Evolutionary conservation across 1,139 yeast genomes (phyloP).

Genomic region (Yamadazyma friedrichii): DNA sequence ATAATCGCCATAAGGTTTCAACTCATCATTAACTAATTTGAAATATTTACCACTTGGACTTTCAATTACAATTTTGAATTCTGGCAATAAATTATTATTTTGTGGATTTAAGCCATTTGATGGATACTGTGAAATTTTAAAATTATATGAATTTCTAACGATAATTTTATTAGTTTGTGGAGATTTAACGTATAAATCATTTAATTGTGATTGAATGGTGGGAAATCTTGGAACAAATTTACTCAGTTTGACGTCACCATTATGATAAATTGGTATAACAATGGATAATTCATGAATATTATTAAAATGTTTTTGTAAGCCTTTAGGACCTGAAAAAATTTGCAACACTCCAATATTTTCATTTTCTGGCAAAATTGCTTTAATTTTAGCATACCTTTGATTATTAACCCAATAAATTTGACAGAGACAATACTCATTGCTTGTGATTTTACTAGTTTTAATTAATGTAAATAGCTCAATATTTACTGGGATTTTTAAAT

Average conservation of each 20-base stretch:
- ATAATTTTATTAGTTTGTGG: constrained; percentile 75
- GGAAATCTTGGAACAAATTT: constrained; percentile 73
- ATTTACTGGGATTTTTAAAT: constrained; percentile 65
- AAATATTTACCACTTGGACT: constrained; percentile 81
- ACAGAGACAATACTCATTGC: constrained; percentile 60
- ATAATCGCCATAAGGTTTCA: constrained; percentile 54
- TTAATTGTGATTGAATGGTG: constrained; percentile 62
- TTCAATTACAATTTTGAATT: constrained; percentile 65
- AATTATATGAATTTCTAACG: constrained; percentile 58
- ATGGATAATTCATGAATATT: constrained; percentile 70
- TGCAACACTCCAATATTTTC: constrained; percentile 71
- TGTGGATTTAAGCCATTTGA: constrained; percentile 48
- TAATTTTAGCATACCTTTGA: constrained; percentile 68
- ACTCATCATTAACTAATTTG: constrained; percentile 53
- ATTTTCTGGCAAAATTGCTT: constrained; percentile 74
- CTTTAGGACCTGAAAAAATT: constrained; percentile 70
- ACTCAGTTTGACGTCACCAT: constrained; percentile 56
- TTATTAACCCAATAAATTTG: constrained; percentile 74
- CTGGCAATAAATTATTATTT: constrained; percentile 39
- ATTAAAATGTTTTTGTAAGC: constrained; percentile 57
- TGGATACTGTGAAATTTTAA: constrained; percentile 65
- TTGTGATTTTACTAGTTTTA: constrained; percentile 50
- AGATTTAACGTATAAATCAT: constrained; percentile 77
- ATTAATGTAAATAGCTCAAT: constrained; percentile 61
- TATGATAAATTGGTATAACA: constrained; percentile 76